Evolutionary conservation across 1,139 yeast species (phyloP), one percentile per base, ranked within the genome.

Genomic region (Nakaseomyces nivariensis): DNA sequence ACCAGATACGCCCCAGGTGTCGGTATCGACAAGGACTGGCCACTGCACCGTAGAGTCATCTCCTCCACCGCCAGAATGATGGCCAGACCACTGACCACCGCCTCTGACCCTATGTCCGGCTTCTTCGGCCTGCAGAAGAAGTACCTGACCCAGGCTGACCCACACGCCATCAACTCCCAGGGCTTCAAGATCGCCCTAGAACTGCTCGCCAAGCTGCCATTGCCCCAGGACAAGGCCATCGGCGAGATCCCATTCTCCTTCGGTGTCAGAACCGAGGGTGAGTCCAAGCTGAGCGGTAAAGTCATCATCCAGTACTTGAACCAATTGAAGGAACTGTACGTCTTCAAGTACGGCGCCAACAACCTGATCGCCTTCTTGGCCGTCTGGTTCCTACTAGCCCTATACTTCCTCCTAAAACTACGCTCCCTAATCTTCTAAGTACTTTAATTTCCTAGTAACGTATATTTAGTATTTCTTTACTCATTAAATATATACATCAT

Each of bases 181-280:
- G 76, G 77, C 43, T 73, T 73, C 67, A 73, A 73, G 58, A 71
- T 73, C 50, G 76, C 76, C 17, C 60, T 73, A 47, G 77, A 73
- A 52, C 60, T 73, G 45, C 58, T 73, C 49, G 75, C 74, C 25
- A 73, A 72, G 56, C 53, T 72, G 43, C 74, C 74, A 41, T 59
- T 72, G 45, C 74, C 74, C 45, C 51, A 56, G 36, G 59, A 58
- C 38, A 49, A 59, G 42, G 61, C 67, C 37, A 64, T 72, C 45
- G 76, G 75, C 51, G 77, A 73, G 55, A 67, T 72, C 34, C 75
- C 76, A 46, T 73, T 72, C 54, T 70, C 74, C n/a, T 73, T 73
- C 53, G 77, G 76, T 59, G 75, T 72, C 34, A 71, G 77, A 66
- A 69, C 74, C 10, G 76, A 72, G 56, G 77, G 77, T 59, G 77